Evolutionary conservation across 2,329 filamentous ascomycete genomes (phyloP).

Genomic region (Fusarium chaquense): DNA sequence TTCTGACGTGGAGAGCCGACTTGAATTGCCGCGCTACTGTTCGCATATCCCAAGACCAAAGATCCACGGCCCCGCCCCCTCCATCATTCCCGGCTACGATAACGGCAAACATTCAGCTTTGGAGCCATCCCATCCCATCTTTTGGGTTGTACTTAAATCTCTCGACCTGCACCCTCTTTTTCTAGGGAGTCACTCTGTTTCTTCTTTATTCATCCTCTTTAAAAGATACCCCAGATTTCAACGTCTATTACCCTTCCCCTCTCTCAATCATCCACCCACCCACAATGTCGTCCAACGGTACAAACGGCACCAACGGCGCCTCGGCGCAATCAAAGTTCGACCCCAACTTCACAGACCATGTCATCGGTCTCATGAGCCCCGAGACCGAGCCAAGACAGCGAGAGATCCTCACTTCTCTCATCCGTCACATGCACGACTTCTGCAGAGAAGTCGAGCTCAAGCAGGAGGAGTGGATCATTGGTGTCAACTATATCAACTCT

Average conservation of each 20-base stretch:
- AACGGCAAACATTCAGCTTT: constrained; percentile 28
- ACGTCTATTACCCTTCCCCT: neutral
- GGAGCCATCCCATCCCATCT: too few relatives aligned
- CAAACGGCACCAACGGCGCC: constrained; percentile 35
- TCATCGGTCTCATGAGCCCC: constrained; percentile 79
- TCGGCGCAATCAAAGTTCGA: constrained; percentile 66
- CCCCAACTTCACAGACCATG: constrained; percentile 79
- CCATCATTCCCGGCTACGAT: constrained; percentile 31
- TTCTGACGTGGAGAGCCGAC: constrained; percentile 35
- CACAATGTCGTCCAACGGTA: constrained; percentile 42
- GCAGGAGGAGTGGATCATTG: constrained; percentile 80
- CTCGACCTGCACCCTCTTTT: neutral
- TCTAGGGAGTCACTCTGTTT: neutral
- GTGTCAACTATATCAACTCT: constrained; percentile 80
- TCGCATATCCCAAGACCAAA: neutral
- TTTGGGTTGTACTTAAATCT: constrained; percentile 1
- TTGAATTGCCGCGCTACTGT: constrained; percentile 39
- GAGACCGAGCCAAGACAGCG: constrained; percentile 74
- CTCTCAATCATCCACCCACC: neutral
- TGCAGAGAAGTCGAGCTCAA: constrained; percentile 81
- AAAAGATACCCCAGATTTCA: constrained; percentile 15
- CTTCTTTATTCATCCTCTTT: neutral
- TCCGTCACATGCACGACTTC: constrained; percentile 83
- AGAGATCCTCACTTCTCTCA: constrained; percentile 71
- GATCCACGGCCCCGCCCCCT: constrained; percentile 40